Base-by-base conservation (phyloP, 1,139 yeast species). In the Meyerozyma sp. region DNA sequence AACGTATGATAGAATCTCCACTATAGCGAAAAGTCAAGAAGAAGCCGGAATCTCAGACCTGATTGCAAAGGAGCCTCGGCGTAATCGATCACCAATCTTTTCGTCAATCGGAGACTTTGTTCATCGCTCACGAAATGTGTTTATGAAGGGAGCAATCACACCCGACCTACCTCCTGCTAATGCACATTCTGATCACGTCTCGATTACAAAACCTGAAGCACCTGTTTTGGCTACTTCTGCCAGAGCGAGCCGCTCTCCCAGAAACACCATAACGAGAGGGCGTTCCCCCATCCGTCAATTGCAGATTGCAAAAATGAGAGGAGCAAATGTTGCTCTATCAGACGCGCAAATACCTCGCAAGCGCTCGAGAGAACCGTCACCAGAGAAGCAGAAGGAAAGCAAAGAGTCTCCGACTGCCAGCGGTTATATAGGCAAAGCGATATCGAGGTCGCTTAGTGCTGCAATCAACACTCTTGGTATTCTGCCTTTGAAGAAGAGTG, bases 101-200 rank as follows among this genome's bases (percentile, higher is more conserved):
- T 30, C 34, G 11, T 40, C 44, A 44, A 6, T 49, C 11, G 52
- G 46, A 3, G 51, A 54, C 5, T 47, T 45, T 18, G 46, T 54
- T 27, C 48, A 55, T 8, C 46, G 57, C 9, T 49, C 57, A 2
- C 45, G 57, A 44, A 54, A 54, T 42, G 54, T 53, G 4, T 52
- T 54, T 37, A 44, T 51, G 42, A 38, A 39, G 16, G 20, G 34
- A 13, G 14, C 10, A 13, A 30, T 4, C 20, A 20, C 21, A 3
- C 4, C 44, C 25, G 21, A 20, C 30, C 13, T 18, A 9, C 21
- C 26, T 9, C 16, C 37, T 10, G 8, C 26, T 10, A 34, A 18
- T 23, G 4, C 37, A 18, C n/a, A 34, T 11, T 34, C 26, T 20
- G 21, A 16, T 5, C 8, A 23, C 8, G 5, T 21, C 5, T 10